Evolutionary conservation across 139 green algal genomes (phyloP).

Genomic region (Chlorella sp.): DNA sequence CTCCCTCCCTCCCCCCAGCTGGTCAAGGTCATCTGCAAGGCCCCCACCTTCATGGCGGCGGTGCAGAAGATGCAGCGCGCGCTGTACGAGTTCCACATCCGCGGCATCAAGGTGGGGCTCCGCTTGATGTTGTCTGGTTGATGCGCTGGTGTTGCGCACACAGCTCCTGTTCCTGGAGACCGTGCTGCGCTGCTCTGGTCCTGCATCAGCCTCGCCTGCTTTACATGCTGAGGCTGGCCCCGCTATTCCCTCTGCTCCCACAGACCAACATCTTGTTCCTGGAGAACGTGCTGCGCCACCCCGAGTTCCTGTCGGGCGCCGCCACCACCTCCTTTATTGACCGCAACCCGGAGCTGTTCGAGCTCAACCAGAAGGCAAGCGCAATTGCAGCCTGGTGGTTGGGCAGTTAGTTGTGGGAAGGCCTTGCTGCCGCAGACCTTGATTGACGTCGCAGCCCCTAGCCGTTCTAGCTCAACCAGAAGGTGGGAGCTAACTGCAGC

Average conservation of each 20-base stretch:
- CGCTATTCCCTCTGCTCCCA: background rate
- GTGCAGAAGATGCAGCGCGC: conserved; percentile 91
- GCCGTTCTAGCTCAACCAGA: conserved; percentile 61
- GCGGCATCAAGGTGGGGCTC: conserved; percentile 92
- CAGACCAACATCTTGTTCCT: conserved; percentile 94
- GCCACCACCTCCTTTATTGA: conserved; percentile 89
- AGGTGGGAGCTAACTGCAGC: no score
- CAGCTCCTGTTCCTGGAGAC: background rate
- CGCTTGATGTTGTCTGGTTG: no score
- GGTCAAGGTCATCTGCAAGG: conserved; percentile 85
- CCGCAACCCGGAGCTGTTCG: conserved; percentile 78
- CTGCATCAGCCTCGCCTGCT: no score
- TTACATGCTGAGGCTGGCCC: no score
- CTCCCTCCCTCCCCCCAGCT: conserved; percentile 43
- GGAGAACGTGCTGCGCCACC: conserved; percentile 89
- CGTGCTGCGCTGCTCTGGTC: no score
- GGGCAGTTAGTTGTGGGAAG: no score
- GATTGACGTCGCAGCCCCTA: conserved; percentile 84
- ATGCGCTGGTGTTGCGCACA: no score
- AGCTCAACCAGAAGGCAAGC: conserved; percentile 8
- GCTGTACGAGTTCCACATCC: conserved; percentile 91
- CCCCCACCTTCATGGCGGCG: conserved; percentile 77
- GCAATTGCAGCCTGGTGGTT: no score
- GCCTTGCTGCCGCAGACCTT: no score
- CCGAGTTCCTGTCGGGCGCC: conserved; percentile 82